Evolutionary conservation across 1,284 basidiomycete genomes (phyloP).

Genomic region (Porodaedalea pini): DNA sequence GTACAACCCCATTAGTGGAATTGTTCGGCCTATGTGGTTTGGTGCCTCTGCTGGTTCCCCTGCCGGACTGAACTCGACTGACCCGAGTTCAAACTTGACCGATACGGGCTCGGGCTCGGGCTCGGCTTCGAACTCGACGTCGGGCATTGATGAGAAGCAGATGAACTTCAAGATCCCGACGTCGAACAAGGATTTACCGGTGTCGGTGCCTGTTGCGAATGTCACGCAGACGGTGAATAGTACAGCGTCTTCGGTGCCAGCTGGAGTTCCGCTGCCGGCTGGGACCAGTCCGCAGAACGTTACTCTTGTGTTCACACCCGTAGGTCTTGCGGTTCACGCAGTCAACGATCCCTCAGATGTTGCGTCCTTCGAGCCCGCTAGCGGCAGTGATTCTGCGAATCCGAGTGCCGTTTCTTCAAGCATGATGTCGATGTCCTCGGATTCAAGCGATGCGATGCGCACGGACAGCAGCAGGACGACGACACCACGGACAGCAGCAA

Average conservation of each 20-base stretch:
- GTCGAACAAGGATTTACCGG: constrained; percentile 6
- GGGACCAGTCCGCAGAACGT: constrained; percentile 37
- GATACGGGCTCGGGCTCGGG: constrained; percentile 7
- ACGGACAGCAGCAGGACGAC: constrained; percentile 15
- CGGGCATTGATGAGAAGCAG: constrained; percentile 3
- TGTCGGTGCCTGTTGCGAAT: constrained; percentile 7
- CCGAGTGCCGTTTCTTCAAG: neutral
- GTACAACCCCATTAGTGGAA: constrained; percentile 45
- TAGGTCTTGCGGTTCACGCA: constrained; percentile 31
- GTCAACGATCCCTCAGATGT: constrained; percentile 13
- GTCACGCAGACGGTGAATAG: constrained; percentile 22
- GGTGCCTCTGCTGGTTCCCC: constrained; percentile 18
- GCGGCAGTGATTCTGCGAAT: neutral
- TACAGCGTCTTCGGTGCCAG: constrained; percentile 22
- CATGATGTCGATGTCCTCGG: constrained; percentile 1
- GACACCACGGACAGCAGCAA: constrained; percentile 16
- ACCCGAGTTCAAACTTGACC: constrained; percentile 22
- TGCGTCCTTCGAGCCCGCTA: constrained; percentile 15
- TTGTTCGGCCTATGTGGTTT: constrained; percentile 52
- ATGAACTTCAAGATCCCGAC: constrained; percentile 13
- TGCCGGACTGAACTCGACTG: constrained; percentile 24
- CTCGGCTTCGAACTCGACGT: neutral
- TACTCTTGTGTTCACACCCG: constrained; percentile 44
- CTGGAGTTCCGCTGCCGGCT: constrained; percentile 20
- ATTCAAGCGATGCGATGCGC: constrained; percentile 17